These are phyloP conservation scores for Plasmopara viticola DNA, from an alignment of 352 stramenopile genomes.

Conservation along the genomic window DNA sequence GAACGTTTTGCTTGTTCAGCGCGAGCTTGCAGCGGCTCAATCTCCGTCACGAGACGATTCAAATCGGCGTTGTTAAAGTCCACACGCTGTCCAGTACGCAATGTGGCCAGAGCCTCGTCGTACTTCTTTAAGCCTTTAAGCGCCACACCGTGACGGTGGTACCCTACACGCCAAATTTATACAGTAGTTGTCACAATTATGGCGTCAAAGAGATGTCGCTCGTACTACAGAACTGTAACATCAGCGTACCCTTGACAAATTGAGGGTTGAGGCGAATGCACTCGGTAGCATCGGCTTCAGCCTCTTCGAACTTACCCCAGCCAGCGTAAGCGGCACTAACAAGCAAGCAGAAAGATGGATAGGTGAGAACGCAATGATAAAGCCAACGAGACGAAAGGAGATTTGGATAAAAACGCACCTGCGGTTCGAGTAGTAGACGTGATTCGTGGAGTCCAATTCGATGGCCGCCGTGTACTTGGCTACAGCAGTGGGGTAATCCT, in stretches of 20 bases:
- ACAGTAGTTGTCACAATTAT: constrained; percentile 9
- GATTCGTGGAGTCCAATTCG: constrained; percentile 78
- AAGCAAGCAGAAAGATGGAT: constrained; percentile 1
- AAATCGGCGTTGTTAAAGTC: constrained; percentile 85
- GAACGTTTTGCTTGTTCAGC: constrained; percentile 56
- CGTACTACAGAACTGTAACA: background rate
- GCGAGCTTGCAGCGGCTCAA: constrained; percentile 72
- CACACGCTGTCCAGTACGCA: constrained; percentile 65
- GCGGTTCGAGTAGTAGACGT: constrained; percentile 94
- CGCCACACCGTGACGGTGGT: constrained; percentile 91
- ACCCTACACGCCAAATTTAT: constrained; percentile 33
- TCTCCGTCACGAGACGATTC: constrained; percentile 73
- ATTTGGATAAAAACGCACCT: constrained; percentile 27
- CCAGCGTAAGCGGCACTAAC: constrained; percentile 61
- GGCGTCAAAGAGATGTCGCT: constrained; percentile 3
- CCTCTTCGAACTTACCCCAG: constrained; percentile 69
- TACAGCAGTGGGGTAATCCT: constrained; percentile 86
- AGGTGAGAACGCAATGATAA: constrained; percentile 1
- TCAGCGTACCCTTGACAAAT: constrained; percentile 87
- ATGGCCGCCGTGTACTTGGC: constrained; percentile 92
- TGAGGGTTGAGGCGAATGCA: constrained; percentile 90
- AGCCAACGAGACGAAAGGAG: background rate
- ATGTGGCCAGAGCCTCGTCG: constrained; percentile 64
- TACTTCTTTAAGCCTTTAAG: constrained; percentile 86
- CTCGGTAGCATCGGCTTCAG: constrained; percentile 76